phyloP scores from a whole-genome alignment of 768 basidiomycete genomes.

The Rhodotorula kratochvilovae region DNA sequence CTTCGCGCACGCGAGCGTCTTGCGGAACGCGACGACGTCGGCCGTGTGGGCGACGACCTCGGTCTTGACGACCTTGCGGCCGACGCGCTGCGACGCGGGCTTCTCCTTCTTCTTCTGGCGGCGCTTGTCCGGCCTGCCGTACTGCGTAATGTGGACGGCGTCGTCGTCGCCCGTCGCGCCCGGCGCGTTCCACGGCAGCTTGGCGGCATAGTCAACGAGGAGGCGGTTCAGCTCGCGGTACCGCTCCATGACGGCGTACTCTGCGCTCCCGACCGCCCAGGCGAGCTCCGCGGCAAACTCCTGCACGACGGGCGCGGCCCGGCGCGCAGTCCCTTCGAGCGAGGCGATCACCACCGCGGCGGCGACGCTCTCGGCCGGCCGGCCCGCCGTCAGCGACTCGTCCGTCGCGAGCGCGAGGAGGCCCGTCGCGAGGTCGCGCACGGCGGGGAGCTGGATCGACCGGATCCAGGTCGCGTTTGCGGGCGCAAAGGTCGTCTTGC shows the following conservation, averaged over 20 bases:
- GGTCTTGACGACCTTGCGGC: background rate
- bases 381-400: background rate
- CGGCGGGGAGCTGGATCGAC: slow-evolving; percentile 17
- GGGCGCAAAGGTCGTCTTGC: slow-evolving; percentile 3
- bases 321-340: slow-evolving; percentile 19
- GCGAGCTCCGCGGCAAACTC: slow-evolving; percentile 31
- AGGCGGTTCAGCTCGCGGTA: slow-evolving; percentile 15
- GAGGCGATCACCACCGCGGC: slow-evolving; percentile 28
- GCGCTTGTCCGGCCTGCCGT: background rate
- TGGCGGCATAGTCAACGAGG: slow-evolving; percentile 10
- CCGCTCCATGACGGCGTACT: slow-evolving; percentile 24
- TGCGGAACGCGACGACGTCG: slow-evolving; percentile 21
- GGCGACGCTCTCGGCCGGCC: slow-evolving; percentile 12
- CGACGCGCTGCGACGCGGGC: background rate
- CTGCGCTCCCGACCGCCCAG: background rate
- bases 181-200: slow-evolving; percentile 22
- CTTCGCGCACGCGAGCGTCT: slow-evolving; percentile 9
- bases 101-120: background rate
- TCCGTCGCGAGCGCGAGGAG: slow-evolving; percentile 21
- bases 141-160: background rate
- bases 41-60: slow-evolving; percentile 12
- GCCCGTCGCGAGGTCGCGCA: slow-evolving; percentile 23
- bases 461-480: slow-evolving; percentile 15
- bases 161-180: background rate
- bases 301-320: background rate